Evolutionary conservation across 257 asterid species (phyloP), one percentile per base, ranked within the genome.

Genomic region (Schizonepeta tenuifolia): DNA sequence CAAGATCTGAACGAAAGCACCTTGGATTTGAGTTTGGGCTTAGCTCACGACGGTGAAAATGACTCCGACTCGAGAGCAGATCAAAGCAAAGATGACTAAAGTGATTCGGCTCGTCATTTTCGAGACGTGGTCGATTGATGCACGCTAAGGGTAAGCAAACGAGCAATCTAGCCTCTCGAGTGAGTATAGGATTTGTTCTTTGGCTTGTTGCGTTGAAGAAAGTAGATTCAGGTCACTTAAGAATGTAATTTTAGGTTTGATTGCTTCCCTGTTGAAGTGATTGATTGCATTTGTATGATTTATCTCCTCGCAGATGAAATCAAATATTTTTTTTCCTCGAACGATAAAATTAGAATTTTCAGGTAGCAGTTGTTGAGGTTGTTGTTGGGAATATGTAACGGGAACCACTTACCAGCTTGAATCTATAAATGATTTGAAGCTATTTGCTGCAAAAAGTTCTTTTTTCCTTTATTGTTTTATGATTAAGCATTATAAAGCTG

Each of bases 1-100:
- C 97, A 90, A 28, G 97, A 93, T 86, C 83, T 93, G 73, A 93
- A 93, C 9, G 93, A 80, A 74, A 86, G 91, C 83, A 85, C 96
- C 1, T 71, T 90, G 80, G 97, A 89, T 78, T 79, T 90, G 86
- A 88, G 95, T 73, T 72, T 90, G 82, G 98, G 91, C 50, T 86
- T 85, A n/a, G 83, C 78, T 67, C 82, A 67, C 2, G 83, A 90
- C 14, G 87, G 82, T 22, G 84, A 82, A 49, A 78, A 77, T 55
- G 80, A 76, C 26, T 75, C 86, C 0, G 82, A 81, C 41, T 64
- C 78, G 4, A 73, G 81, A 57, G 74, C 70, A 69, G 86, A 84
- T 67, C 79, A 77, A 70, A 85, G 14, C 70, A 57, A 58, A 58
- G 81, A 80, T 38, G 75, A 61, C 14, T 79, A 79, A 72, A 65